A percentile compares a stretch with the other conserved stretches of the same genome.
phyloP scores from a whole-genome alignment of 1,284 basidiomycete species.

The Cryptococcus wingfieldii region DNA sequence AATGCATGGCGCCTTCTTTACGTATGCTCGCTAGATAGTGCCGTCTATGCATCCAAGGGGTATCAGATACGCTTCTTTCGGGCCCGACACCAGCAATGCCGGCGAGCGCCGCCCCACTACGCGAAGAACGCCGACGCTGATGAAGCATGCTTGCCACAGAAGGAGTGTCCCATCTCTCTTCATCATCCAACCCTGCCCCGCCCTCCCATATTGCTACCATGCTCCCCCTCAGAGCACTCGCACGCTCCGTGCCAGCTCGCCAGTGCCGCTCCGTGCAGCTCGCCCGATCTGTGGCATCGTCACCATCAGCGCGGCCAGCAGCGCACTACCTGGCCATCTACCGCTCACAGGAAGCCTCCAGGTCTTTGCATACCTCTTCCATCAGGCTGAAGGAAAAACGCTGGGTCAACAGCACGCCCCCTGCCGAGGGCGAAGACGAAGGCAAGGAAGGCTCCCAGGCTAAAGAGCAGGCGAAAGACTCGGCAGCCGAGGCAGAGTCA shows the following conservation, averaged over 20 bases:
- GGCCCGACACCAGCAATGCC: too few species aligned
- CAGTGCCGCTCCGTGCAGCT: constrained; percentile 17
- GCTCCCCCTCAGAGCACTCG: constrained; percentile 28
- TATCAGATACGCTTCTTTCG: too few species aligned
- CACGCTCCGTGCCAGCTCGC: constrained; percentile 13
- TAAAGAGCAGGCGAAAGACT: constrained; percentile 10
- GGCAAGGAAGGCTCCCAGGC: constrained; percentile 11
- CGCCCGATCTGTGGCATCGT: constrained; percentile 3
- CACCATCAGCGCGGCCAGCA: constrained; percentile 7
- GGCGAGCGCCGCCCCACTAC: too few species aligned
- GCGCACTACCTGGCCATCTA: constrained; percentile 9
- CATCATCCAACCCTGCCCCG: background rate
- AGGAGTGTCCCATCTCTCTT: background rate
- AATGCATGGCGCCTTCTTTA: too few species aligned
- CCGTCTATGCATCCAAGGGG: too few species aligned
- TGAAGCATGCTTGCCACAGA: background rate
- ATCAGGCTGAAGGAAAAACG: constrained; percentile 34
- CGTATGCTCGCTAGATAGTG: too few species aligned
- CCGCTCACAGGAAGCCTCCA: background rate
- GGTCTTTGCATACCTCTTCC: constrained; percentile 25
- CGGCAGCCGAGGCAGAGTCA: constrained; percentile 22
- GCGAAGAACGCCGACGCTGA: too few species aligned
- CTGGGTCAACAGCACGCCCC: constrained; percentile 39
- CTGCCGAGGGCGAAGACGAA: constrained; percentile 20
- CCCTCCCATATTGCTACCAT: constrained; percentile 8